Evolutionary conservation across 371 early-diverging fungal species (phyloP), one percentile per base, ranked within the genome.

Genomic region (Circinella minor): DNA sequence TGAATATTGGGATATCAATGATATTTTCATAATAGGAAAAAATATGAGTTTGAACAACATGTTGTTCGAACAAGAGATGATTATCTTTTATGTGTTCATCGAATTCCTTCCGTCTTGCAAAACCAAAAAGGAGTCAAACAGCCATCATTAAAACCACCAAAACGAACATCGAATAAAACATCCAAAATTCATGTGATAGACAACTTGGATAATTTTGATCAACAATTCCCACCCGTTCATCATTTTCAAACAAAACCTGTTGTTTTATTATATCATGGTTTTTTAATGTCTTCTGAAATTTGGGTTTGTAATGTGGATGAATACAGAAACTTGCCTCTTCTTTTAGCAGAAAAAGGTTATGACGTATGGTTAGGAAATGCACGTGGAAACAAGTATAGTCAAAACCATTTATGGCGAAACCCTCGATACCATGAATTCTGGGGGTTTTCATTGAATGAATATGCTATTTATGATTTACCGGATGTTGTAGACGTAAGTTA

Each of bases 351-450:
- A 55, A 86, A 89, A 14, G 96, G 97, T 62, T 98, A 95, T 76
- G 98, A 98, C 77, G 99, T 98, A 0, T 98, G 99, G 99, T 73
- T 98, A 17, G 98, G 96, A 36, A 98, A 98, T 74, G 90, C 93
- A n/a, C 86, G 99, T 13, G 98, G 98, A 36, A 97, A 97, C 86
- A 98, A 98, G 80, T 98, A 98, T 75, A 91, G 92, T 46, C 93
- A 92, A 71, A 95, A 94, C 71, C 97, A 98, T 78, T 71, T 86
- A 39, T 80, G 79, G 46, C 79, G 86, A 20, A 91, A 86, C 51
- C 90, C 95, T 0, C 77, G 80, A 47, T 86, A 93, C 63, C 87
- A 88, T 57, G 81, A 82, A 38, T 98, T 95, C 75, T 98, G 99
- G 99, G 90, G 97, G 76, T 98, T 95, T 78, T 93, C 94, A 0